phyloP scores from a whole-genome alignment of 2,329 filamentous ascomycete genomes.

The Colletotrichum eleusines region DNA sequence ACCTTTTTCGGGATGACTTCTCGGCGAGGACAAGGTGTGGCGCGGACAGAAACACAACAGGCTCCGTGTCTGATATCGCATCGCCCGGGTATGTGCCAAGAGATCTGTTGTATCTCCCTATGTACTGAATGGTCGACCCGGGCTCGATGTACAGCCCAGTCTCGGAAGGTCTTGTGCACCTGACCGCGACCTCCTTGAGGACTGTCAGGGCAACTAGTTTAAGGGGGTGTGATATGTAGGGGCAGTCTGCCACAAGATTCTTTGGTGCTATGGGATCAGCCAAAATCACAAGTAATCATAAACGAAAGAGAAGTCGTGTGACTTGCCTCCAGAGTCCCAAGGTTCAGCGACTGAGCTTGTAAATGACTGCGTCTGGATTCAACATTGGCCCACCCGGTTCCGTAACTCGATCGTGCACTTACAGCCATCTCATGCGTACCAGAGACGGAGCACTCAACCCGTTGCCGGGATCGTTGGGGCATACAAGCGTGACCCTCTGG shows the following conservation, averaged over 20 bases:
- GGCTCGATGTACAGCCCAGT: conserved; percentile 9
- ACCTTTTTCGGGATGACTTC: neutral
- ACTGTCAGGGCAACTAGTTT: conserved; percentile 12
- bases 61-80: conserved; percentile 14
- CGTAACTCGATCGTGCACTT: neutral
- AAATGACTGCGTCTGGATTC: neutral
- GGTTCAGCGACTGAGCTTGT: conserved; percentile 7
- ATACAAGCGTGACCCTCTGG: conserved; percentile 12
- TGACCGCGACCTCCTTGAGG: conserved; percentile 7
- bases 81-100: conserved; percentile 12
- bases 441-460: neutral
- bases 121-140: conserved; percentile 18
- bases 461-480: neutral
- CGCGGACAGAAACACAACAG: conserved; percentile 13
- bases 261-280: neutral
- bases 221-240: conserved; percentile 7
- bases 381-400: neutral
- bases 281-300: neutral
- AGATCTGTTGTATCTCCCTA: conserved; percentile 14
- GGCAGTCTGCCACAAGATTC: conserved; percentile 12
- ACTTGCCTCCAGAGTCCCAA: conserved; percentile 5
- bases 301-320: conserved; percentile 1
- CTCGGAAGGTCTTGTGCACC: conserved; percentile 12
- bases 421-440: conserved; percentile 15
- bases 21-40: conserved; percentile 8